Percentiles rank a stretch among this genome's conserved stretches.
Evolutionary conservation across 2,329 filamentous ascomycete genomes (phyloP).

Genomic region (Hymenoscyphus linearis): DNA sequence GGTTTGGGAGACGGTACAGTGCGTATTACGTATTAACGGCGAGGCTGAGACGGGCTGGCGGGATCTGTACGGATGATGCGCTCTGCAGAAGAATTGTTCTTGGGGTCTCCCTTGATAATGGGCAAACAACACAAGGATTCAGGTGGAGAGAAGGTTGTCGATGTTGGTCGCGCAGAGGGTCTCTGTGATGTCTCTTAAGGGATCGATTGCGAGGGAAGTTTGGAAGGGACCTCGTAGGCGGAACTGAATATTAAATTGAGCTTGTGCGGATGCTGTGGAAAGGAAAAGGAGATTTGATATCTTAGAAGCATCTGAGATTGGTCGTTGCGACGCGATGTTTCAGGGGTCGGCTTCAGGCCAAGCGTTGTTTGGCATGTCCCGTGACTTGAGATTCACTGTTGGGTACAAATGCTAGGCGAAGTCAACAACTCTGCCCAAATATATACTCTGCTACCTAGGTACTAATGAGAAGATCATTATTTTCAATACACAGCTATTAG

Average conservation of each 20-base stretch:
- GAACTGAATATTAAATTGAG: neutral
- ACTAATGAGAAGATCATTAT: no score
- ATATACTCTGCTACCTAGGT: no score
- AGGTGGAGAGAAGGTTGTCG: neutral
- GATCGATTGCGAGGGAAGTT: neutral
- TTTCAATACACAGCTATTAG: no score
- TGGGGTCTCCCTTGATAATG: neutral
- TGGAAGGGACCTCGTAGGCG: neutral
- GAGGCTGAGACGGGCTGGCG: slow-evolving; percentile 1
- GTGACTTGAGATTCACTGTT: no score
- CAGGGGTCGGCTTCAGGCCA: neutral
- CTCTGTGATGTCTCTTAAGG: neutral
- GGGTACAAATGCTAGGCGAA: no score
- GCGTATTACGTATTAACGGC: neutral
- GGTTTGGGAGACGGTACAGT: neutral
- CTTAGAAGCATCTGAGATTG: neutral
- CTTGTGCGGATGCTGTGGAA: neutral
- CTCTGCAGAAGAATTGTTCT: neutral
- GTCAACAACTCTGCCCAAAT: no score
- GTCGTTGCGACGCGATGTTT: neutral
- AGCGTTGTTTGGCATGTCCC: no score
- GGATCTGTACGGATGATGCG: neutral
- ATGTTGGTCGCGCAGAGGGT: neutral
- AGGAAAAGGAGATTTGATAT: neutral
- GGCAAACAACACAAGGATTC: no score